Base-by-base conservation (phyloP, 768 basidiomycete species). In the Psilocybe cyanescens region DNA sequence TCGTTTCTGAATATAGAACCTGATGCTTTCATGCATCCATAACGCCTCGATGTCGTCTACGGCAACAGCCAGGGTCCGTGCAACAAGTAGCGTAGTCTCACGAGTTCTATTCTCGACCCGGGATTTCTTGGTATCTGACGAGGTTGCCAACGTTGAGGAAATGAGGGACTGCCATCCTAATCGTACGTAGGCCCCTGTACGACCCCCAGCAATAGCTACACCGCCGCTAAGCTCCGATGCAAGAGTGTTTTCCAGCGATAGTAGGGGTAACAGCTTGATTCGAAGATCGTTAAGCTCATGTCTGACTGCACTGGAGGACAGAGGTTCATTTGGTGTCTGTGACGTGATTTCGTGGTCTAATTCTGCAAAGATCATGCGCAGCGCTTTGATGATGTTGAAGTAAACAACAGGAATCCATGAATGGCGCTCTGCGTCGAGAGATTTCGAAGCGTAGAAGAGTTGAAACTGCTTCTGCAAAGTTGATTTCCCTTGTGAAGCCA, bases 401-500 rank as follows among this genome's bases (percentile, higher is more conserved):
- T 91, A 92, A 31, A 94, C 87, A 31, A 93, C 86, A 3, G 90
- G 86, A 17, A 86, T 83, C 92, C 93, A 94, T 3, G 85, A 86
- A 0, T 86, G 83, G 24, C 89, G 86, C 75, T 90, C 89, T 54
- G 80, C 76, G 47, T 93, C 89, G 37, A 94, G 83, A 0, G 87
- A 78, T 59, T 83, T 80, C 2, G 89, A 86, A 7, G 91, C 87
- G 68, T 92, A 92, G 74, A 87, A 89, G 0, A 93, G 80, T 69
- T 94, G 91, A 68, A 94, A 91, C 72, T 94, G 91, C 69, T 93
- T 93, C 69, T 89, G 90, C 11, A 94, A 80, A 2, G 92, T 94
- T 2, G 91, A 92, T 74, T 94, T 94, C 39, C 91, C 91, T 75
- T 54, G 37, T 11, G 19, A 19, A 37, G 3, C 33, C 29, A 19